phyloP scores from a whole-genome alignment of 2,329 filamentous ascomycete genomes.

The Trichoderma citrinoviride region DNA sequence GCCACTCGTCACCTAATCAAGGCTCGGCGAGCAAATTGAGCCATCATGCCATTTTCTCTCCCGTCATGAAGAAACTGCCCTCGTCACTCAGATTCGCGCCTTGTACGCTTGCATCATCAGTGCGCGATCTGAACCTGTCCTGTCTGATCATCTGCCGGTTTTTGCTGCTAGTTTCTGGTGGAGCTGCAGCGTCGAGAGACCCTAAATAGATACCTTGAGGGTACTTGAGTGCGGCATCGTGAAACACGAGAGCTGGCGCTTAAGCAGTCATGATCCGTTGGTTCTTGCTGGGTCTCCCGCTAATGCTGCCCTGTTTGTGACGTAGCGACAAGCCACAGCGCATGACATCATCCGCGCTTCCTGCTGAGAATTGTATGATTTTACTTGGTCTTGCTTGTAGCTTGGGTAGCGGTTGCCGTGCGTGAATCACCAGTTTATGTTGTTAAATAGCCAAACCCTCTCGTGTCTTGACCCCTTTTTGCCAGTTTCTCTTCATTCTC shows the following conservation, averaged over 20 bases:
- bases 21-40: neutral
- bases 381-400: neutral
- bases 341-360: slow-evolving; percentile 18
- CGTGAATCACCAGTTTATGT: neutral
- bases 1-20: slow-evolving; percentile 13
- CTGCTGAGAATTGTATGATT: neutral
- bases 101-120: slow-evolving; percentile 7
- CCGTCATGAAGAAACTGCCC: neutral
- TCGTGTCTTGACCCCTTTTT: neutral
- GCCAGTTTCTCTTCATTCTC: neutral
- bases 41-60: neutral
- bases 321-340: slow-evolving; percentile 16
- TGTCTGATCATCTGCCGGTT: slow-evolving; percentile 10
- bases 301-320: slow-evolving; percentile 9
- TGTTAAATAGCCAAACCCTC: slow-evolving; percentile 2
- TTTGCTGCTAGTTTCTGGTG: neutral
- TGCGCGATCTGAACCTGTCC: neutral
- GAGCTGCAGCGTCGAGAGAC: neutral
- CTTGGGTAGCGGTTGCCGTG: neutral
- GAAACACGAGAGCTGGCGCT: slow-evolving; percentile 13
- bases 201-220: neutral
- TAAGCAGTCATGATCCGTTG: neutral
- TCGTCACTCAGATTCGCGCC: neutral
- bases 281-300: slow-evolving; percentile 9
- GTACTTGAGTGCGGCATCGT: neutral